phyloP scores from a whole-genome alignment of 1,139 yeast species.

The Pichia inconspicua region DNA sequence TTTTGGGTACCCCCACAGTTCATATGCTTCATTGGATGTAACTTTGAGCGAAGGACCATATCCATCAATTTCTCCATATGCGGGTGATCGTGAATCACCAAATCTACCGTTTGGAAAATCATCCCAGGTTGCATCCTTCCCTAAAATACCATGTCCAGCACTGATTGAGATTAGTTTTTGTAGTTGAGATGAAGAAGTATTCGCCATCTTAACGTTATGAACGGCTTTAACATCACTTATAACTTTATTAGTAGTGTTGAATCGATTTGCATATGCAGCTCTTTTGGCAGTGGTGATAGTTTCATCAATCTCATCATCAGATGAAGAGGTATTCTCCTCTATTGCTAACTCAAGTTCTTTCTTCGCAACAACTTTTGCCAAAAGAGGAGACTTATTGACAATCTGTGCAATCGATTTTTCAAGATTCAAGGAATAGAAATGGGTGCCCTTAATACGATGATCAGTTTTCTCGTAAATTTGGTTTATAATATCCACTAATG shows the following conservation, averaged over 20 bases:
- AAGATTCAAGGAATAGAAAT: constrained; percentile 91
- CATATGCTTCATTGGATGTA: constrained; percentile 59
- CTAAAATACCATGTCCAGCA: constrained; percentile 76
- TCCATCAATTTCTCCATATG: constrained; percentile 96
- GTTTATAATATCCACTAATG: constrained; percentile 57
- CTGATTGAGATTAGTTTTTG: constrained; percentile 67
- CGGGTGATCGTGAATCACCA: constrained; percentile 95
- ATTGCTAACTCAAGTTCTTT: constrained; percentile 24
- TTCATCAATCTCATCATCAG: constrained; percentile 30
- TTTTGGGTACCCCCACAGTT: constrained; percentile 79
- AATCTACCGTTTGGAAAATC: constrained; percentile 97
- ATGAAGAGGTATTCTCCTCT: constrained; percentile 18
- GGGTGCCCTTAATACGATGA: constrained; percentile 67
- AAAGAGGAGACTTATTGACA: constrained; percentile 49
- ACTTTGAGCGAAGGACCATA: constrained; percentile 88
- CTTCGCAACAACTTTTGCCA: constrained; percentile 32
- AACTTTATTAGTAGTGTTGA: constrained; percentile 41
- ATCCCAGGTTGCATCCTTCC: constrained; percentile 96
- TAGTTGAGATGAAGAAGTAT: constrained; percentile 32
- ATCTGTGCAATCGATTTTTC: constrained; percentile 87
- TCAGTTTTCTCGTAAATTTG: constrained; percentile 45
- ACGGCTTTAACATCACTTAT: constrained; percentile 29
- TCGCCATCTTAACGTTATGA: constrained; percentile 12
- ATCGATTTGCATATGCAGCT: constrained; percentile 26
- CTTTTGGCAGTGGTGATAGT: constrained; percentile 24